Evolutionary conservation across 2,329 filamentous ascomycete species (phyloP).

Genomic region (Westerdykella aurantiaca): DNA sequence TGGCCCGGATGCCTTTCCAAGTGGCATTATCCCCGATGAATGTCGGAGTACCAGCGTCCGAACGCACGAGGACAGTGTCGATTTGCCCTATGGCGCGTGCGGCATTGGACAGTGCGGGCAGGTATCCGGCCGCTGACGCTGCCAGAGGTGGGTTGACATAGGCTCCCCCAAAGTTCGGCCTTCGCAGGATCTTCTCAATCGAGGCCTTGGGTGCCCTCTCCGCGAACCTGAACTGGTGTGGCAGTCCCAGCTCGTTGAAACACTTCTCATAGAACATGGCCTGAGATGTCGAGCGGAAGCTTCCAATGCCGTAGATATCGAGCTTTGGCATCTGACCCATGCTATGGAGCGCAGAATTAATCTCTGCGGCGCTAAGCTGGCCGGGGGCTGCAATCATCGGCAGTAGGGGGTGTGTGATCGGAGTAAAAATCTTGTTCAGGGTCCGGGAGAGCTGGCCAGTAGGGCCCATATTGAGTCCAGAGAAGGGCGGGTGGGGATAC

Average conservation of each 20-base stretch:
- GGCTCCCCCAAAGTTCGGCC: slow-evolving; percentile 73
- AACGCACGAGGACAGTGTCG: slow-evolving; percentile 69
- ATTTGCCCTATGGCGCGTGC: slow-evolving; percentile 73
- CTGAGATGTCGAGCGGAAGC: slow-evolving; percentile 65
- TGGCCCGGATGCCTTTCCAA: slow-evolving; percentile 80
- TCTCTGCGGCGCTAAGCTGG: slow-evolving; percentile 78
- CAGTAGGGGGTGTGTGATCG: slow-evolving; percentile 78
- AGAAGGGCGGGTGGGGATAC: slow-evolving; percentile 67
- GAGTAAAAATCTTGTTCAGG: slow-evolving; percentile 79
- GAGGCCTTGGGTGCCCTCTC: slow-evolving; percentile 62
- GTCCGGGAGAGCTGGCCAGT: slow-evolving; percentile 79
- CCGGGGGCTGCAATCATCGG: slow-evolving; percentile 81
- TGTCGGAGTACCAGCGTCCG: slow-evolving; percentile 33
- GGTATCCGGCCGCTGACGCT: slow-evolving; percentile 49
- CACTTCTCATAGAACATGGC: slow-evolving; percentile 76
- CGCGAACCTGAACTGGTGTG: slow-evolving; percentile 70
- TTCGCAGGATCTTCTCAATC: slow-evolving; percentile 66
- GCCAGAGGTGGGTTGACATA: slow-evolving; percentile 69
- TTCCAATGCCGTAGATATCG: slow-evolving; percentile 74
- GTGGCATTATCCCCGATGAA: slow-evolving; percentile 76
- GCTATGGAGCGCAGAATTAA: slow-evolving; percentile 70
- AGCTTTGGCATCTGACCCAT: slow-evolving; percentile 76
- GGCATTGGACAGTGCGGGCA: slow-evolving; percentile 65
- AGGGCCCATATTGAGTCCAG: slow-evolving; percentile 81
- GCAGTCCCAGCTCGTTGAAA: slow-evolving; percentile 64